Percentiles rank a stretch among this genome's conserved stretches.
Conservation (phyloP, 2,329 filamentous ascomycete genomes). For the Scedosporium apiospermum region DNA sequence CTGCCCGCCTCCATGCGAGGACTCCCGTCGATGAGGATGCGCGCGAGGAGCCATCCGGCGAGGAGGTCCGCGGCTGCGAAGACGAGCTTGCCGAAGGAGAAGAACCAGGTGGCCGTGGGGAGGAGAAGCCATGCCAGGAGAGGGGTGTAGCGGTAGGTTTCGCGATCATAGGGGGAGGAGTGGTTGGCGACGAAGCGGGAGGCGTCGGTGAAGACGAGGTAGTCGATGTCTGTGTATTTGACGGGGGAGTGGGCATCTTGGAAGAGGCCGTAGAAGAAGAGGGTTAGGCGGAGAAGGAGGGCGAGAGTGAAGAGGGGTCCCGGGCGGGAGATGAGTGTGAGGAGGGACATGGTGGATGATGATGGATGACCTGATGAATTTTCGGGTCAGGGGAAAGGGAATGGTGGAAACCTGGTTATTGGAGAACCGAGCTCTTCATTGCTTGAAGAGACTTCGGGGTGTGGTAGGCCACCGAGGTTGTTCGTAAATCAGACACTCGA, state of each 20-base stretch:
- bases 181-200: constrained; percentile 60
- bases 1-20: constrained; percentile 35
- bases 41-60: constrained; percentile 45
- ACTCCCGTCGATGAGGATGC: constrained; percentile 19
- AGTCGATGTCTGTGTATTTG: constrained; percentile 99
- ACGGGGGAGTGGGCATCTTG: constrained; percentile 87
- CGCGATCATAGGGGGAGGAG: constrained; percentile 71
- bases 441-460: background rate
- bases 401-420: background rate
- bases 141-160: constrained; percentile 95
- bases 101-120: constrained; percentile 59
- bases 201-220: constrained; percentile 95
- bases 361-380: background rate
- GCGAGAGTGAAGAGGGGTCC: constrained; percentile 42
- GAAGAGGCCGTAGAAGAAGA: constrained; percentile 82
- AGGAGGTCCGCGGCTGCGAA: constrained; percentile 79
- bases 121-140: constrained; percentile 84
- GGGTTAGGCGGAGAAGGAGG: constrained; percentile 55
- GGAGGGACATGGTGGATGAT: constrained; percentile 6
- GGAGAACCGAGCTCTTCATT: background rate
- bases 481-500: background rate
- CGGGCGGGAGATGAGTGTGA: constrained; percentile 8
- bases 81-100: constrained; percentile 77
- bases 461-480: background rate
- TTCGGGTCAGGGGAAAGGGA: background rate